Evolutionary conservation across 1,139 yeast genomes (phyloP).

Genomic region (Geotrichum histeridarum): DNA sequence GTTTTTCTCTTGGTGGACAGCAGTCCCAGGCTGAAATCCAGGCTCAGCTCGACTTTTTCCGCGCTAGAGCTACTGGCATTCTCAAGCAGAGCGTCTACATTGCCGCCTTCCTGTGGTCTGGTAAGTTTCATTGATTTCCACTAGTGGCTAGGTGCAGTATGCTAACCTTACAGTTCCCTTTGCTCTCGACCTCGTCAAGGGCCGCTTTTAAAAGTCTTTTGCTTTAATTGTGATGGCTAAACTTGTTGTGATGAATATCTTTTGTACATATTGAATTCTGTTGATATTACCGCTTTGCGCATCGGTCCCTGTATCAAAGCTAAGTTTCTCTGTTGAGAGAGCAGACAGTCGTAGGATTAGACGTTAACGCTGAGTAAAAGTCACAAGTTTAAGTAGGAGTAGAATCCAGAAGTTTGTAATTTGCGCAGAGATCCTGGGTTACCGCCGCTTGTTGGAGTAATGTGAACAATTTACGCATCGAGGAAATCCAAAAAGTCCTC

Average conservation of each 20-base stretch:
- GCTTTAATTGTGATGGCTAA: not conserved
- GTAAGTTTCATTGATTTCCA: conserved; percentile 27
- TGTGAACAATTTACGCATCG: too few species aligned
- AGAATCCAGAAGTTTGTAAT: too few species aligned
- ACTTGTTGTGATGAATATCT: not conserved
- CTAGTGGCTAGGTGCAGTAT: not conserved
- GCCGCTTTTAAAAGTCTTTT: conserved; percentile 35
- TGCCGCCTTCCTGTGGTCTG: conserved; percentile 73
- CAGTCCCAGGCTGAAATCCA: conserved; percentile 67
- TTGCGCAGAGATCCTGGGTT: too few species aligned
- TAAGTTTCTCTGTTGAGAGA: too few species aligned
- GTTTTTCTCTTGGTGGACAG: conserved; percentile 63
- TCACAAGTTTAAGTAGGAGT: too few species aligned
- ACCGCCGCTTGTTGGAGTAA: too few species aligned
- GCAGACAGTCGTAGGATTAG: too few species aligned
- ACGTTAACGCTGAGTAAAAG: too few species aligned
- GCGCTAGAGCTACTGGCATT: conserved; percentile 62
- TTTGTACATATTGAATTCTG: not conserved
- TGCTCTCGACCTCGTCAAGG: conserved; percentile 39
- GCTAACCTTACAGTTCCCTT: conserved; percentile 33
- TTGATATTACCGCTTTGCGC: too few species aligned
- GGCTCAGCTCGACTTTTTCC: conserved; percentile 72
- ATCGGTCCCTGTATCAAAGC: too few species aligned
- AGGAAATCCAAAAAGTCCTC: too few species aligned
- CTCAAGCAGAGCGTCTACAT: conserved; percentile 61